A percentile compares a stretch with the other conserved stretches of the same genome.
These are phyloP conservation scores for Elsinoe arachidis DNA, from an alignment of 2,329 filamentous ascomycete species.

Conservation along the genomic window DNA sequence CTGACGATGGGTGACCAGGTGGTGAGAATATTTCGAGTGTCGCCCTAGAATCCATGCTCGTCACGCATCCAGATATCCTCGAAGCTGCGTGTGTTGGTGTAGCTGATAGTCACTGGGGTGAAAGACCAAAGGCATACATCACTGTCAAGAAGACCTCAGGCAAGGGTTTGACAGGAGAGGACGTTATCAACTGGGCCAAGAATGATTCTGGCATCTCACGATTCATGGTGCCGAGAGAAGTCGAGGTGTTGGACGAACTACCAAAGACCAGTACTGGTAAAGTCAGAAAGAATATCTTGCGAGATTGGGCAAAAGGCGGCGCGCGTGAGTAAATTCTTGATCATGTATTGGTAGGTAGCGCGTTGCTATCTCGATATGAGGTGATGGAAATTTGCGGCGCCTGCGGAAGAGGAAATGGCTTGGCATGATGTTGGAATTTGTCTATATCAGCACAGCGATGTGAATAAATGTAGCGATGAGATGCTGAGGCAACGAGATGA, in stretches of 20 bases:
- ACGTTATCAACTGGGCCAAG: constrained; percentile 81
- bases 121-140: constrained; percentile 88
- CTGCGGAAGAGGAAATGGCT: neutral
- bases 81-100: constrained; percentile 89
- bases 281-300: constrained; percentile 85
- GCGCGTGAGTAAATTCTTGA: constrained; percentile 23
- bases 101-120: constrained; percentile 84
- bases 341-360: constrained; percentile 1
- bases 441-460: neutral
- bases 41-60: constrained; percentile 81
- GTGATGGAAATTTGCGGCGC: constrained; percentile 10
- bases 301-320: constrained; percentile 68
- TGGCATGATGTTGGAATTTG: neutral
- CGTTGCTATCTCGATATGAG: constrained; percentile 10
- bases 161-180: constrained; percentile 46
- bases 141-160: constrained; percentile 63
- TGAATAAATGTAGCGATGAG: neutral
- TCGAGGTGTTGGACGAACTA: constrained; percentile 74
- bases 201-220: constrained; percentile 70
- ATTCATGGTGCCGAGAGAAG: constrained; percentile 69
- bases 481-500: neutral
- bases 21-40: constrained; percentile 97
- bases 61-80: constrained; percentile 77
- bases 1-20: constrained; percentile 41
- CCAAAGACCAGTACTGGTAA: constrained; percentile 98